These are phyloP conservation scores for Epichloe gansuensis DNA, from an alignment of 2,329 filamentous ascomycete species.

Conservation along the genomic window DNA sequence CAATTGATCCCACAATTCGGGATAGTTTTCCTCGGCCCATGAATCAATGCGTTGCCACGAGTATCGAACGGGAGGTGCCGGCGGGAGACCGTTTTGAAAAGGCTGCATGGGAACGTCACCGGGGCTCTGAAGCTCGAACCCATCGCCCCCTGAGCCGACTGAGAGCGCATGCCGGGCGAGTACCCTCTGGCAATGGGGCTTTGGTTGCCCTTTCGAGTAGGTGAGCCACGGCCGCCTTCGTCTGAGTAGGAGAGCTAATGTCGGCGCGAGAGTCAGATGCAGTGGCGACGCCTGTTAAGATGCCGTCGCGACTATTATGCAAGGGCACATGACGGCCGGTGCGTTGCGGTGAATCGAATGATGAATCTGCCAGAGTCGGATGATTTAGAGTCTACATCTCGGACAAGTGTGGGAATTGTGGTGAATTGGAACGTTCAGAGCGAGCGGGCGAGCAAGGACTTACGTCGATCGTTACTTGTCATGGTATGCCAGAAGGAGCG, in stretches of 20 bases:
- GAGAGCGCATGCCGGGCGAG: conserved; percentile 80
- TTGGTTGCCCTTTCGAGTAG: conserved; percentile 37
- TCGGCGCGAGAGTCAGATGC: conserved; percentile 82
- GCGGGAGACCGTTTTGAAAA: conserved; percentile 83
- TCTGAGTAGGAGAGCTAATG: conserved; percentile 66
- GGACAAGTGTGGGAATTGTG: neutral
- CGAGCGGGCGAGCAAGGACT: conserved; percentile 14
- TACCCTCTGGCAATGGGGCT: conserved; percentile 55
- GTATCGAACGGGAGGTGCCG: conserved; percentile 74
- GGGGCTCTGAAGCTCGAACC: conserved; percentile 57
- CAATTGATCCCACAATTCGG: conserved; percentile 85
- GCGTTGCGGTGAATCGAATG: conserved; percentile 84
- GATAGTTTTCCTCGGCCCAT: conserved; percentile 92
- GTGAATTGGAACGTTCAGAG: neutral
- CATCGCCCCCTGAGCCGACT: conserved; percentile 52
- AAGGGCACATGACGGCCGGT: conserved; percentile 84
- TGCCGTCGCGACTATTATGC: conserved; percentile 66
- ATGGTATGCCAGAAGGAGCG: conserved; percentile 93
- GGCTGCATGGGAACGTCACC: conserved; percentile 95
- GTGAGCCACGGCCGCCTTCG: conserved; percentile 46
- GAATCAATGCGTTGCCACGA: conserved; percentile 91
- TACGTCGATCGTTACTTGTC: conserved; percentile 59
- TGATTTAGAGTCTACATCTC: neutral
- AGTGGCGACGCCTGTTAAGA: conserved; percentile 79
- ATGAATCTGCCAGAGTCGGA: conserved; percentile 53